Base-by-base conservation (phyloP, 2,329 filamentous ascomycete species). In the Bimuria novae-zelandiae region DNA sequence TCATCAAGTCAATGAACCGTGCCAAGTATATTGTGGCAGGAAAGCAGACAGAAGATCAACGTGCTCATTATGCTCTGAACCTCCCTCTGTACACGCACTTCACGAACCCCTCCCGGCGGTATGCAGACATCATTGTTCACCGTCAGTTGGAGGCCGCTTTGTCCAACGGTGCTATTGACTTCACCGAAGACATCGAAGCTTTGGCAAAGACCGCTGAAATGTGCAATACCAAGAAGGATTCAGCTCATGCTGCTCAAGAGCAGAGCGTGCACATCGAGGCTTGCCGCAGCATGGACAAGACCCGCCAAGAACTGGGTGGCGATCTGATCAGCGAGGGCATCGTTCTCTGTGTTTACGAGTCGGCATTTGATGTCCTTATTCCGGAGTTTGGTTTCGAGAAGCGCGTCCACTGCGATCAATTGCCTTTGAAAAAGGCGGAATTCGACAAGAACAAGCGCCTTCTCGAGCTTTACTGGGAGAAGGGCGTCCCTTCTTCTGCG, bases 191-290 rank as follows among this genome's bases (percentile, higher is more conserved):
- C 57, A 75, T 94, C 55, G 94, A 99, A 71, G 87, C 82, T 52
- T 80, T 99, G 36, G 87, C 87, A 66, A 99, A 97, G 84, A 96
- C 89, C 45, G 89, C 92, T 7, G 94, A 99, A 76, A 86, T 90
- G 63, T 96, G 91, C 82, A 99, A 99, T 80, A 96, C 90, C 71
- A 99, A 97, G 86, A 99, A 97, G 76, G 94, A 99, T 72, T 97
- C 92, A 11, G 92, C 94, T 1, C 93, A 96, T 77, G 94, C 91
- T 68, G 94, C 94, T 12, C 94, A 99, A 75, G 94, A 99, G 75
- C 94, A 99, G 79, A 97, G 94, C 75, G 92, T 99, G 44, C 94
- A 99, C 77, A 97, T 99, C 59, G 94, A 97, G 73, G 91, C 93
- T 4, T 99, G 94, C 81, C 89, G 94, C 64, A 88, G 86, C 66